Evolutionary conservation across 345 rosid genomes (phyloP), one percentile per base, ranked within the genome.

Genomic region (Atalantia buxifolia): DNA sequence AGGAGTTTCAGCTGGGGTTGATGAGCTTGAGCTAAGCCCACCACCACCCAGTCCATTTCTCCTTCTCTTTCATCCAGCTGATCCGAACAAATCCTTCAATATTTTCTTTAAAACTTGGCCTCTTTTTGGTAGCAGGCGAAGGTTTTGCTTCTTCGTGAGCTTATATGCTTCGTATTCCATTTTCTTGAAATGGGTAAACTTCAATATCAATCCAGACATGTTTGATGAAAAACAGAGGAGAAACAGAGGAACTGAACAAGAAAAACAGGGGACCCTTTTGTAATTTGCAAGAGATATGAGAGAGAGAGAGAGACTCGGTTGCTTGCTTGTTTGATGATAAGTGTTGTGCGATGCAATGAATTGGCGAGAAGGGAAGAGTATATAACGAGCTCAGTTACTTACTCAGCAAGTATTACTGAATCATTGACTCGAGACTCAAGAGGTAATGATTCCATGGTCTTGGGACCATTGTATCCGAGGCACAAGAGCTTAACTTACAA

Each of bases 51-150:
- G 25, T 48, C 35, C 24, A 8, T 36, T 9, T 48, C 35, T 64
- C 12, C 9, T 31, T 24, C 7, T 6, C 66, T 18, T 9, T 21
- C 71, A 56, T 19, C 42, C 45, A 3, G 24, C 60, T 62, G 61
- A 66, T 60, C 21, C 55, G 30, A 75, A 9, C 21, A 77, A 22
- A 1, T 3, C 13, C 63, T 72, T 81, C 56, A 81, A 4, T 16
- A 81, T 77, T 30, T 3, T 66, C 62, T 35, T 69, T 57, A 57
- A 66, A n/a, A 81, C 30, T 18, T 56, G 70, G 6, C 84, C 84
- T 68, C 84, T 81, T 74, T 2, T 33, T 2, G 80, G 84, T 12
- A 80, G 76, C 2, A 24, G 0, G 31, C 66, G 48, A 25, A 1
- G 13, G 14, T 24, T 24, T 33, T 31, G 30, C 24, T n/a, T 56